These are phyloP conservation scores for Saturnispora besseyi DNA, from an alignment of 805 yeast genomes.

Conservation along the genomic window DNA sequence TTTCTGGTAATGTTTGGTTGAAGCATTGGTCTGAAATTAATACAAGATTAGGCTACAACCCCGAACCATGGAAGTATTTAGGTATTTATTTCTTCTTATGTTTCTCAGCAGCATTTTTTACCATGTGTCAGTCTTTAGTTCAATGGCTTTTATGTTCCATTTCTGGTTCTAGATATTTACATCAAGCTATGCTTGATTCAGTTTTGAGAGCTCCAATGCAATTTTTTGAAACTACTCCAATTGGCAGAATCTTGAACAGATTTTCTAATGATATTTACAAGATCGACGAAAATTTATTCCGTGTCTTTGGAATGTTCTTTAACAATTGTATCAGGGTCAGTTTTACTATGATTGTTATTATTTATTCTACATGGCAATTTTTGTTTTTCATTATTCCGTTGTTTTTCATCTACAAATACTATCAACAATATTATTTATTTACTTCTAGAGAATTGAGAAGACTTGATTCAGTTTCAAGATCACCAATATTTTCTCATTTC, in stretches of 20 bases:
- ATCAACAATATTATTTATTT: conserved; percentile 67
- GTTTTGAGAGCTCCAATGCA: conserved; percentile 91
- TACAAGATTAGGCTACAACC: conserved; percentile 58
- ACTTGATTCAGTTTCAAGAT: conserved; percentile 68
- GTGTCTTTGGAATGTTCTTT: conserved; percentile 65
- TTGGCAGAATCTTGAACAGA: conserved; percentile 84
- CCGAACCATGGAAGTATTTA: conserved; percentile 60
- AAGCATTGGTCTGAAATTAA: conserved; percentile 96
- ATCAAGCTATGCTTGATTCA: conserved; percentile 58
- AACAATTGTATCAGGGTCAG: conserved; percentile 51
- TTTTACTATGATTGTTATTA: conserved; percentile 72
- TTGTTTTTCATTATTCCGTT: conserved; percentile 65
- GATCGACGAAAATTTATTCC: conserved; percentile 69
- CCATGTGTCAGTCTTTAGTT: conserved; percentile 56
- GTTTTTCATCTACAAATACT: conserved; percentile 52
- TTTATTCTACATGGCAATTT: conserved; percentile 84
- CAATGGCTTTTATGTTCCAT: conserved; percentile 79
- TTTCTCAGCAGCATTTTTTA: conserved; percentile 48
- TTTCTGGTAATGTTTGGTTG: conserved; percentile 79
- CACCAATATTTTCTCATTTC: conserved; percentile 78
- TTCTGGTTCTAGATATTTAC: conserved; percentile 69
- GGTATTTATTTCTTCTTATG: conserved; percentile 74
- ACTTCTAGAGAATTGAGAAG: conserved; percentile 79
- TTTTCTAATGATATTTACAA: conserved; percentile 87
- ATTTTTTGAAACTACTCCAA: conserved; percentile 91